Evolutionary conservation across 2,329 filamentous ascomycete genomes (phyloP), one percentile per base, ranked within the genome.

Genomic region (Aspergillus novofumigatus): DNA sequence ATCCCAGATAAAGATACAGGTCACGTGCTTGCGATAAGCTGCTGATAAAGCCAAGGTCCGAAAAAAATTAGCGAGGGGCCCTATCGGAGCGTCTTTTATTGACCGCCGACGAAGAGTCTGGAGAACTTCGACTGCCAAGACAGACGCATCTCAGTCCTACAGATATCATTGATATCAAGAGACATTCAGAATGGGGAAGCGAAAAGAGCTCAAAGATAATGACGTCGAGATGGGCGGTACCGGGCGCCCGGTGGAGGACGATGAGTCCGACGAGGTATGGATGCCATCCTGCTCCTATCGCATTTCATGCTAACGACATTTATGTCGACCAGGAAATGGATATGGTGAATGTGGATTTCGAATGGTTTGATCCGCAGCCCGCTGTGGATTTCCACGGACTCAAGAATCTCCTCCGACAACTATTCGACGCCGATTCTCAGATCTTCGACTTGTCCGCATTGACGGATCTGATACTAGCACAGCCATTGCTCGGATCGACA

Each of bases 291-390:
- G 45, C 53, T 32, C 14, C 29, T 21, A 42, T 47, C 14, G 25
- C 48, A 20, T 23, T 23, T 9, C 26, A 53, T 38, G 25, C 44
- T 47, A 29, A 25, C 32, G 2, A 38, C 14, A 7, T 41, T 41
- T 11, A 52, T 28, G 32, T 51, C 32, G 42, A 32, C 21, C 57
- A 96, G 90, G 91, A 96, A 69, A 89, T 92, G 69, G 90, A 96
- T 71, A 89, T 93, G 73, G 86, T 99, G 63, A 88, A 97, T 71
- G 92, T 97, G 57, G 93, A 97, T 64, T 99, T 99, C 69, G 94
- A 99, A 79, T 97, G 92, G 90, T 99, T 97, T 79, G 95, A 97
- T 77, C 96, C 93, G 61, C 88, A 94, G 67, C 82, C 90, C 1
- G 86, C 89, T 7, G 83, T 96, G 67, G 94, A 99, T 75, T 97